Conservation (phyloP, 768 basidiomycete species). For the Auricularia sp. region DNA sequence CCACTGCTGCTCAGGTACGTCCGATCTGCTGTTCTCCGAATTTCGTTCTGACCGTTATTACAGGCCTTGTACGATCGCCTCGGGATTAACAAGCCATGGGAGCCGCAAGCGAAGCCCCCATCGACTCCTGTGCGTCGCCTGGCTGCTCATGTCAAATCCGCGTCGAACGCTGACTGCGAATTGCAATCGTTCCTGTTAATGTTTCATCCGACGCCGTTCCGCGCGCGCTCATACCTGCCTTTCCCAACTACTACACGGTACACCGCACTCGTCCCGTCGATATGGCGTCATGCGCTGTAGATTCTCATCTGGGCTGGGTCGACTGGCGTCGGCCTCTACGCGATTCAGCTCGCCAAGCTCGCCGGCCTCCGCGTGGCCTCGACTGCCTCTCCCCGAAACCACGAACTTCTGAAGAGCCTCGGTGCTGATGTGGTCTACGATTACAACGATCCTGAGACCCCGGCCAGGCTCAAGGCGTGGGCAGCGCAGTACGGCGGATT, state of each 20-base stretch:
- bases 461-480: conserved; percentile 13
- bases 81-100: background rate
- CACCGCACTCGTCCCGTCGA: no score
- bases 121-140: no score
- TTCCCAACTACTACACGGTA: background rate
- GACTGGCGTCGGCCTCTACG: conserved; percentile 27
- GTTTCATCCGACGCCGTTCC: background rate
- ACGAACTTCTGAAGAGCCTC: conserved; percentile 25
- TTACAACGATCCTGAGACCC: conserved; percentile 16
- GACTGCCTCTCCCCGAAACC: conserved; percentile 32
- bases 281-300: conserved; percentile 4
- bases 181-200: no score
- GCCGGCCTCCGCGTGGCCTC: conserved; percentile 36
- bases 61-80: conserved; percentile 11
- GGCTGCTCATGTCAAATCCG: no score
- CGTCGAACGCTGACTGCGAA: no score
- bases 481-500: conserved; percentile 1
- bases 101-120: no score
- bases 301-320: conserved; percentile 22
- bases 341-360: conserved; percentile 33
- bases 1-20: conserved; percentile 11
- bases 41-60: background rate
- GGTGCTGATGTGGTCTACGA: conserved; percentile 38
- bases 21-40: background rate
- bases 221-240: background rate